Evolutionary conservation across 768 basidiomycete species (phyloP), one percentile per base, ranked within the genome.

Genomic region (Mycena olivaceomarginata): DNA sequence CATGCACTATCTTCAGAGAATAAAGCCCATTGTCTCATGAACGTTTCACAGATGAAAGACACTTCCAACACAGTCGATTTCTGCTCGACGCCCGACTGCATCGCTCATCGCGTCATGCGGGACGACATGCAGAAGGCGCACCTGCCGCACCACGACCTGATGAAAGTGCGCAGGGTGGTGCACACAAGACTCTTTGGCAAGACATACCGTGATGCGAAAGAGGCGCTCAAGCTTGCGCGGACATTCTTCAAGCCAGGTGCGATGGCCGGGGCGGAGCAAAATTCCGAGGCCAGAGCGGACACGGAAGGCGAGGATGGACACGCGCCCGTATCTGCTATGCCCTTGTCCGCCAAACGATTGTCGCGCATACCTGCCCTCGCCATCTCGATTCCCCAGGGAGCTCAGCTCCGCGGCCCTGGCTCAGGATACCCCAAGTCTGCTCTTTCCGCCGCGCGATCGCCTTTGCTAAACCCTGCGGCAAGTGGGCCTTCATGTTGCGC

Each of bases 101-200:
- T 82, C 18, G 41, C 45, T 7, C 60, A 72, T 7, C 68, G 74
- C 13, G 46, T 84, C 40, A 75, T 69, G 39, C 62, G 81, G 39
- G 31, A 66, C 18, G 77, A 80, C 76, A 70, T 82, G 51, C 53
- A 78, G 16, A 77, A 65, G 5, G 70, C 79, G 3, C 86, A 86
- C 70, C 77, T 81, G 16, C 80, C 85, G n/a, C 74, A 67, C 15
- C 86, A 86, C 74, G 82, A 81, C 64, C 73, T 85, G 5, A 71
- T 85, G 71, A 85, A 85, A 62, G 73, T 82, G 9, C 80, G 81
- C 31, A 79, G 80, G 10, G 70, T 83, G 45, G 43, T 79, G 20
- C 71, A 78, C 56, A 64, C 67, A 31, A 67, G 80, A 9, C 73
- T 76, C 39, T 62, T 77, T 40, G 76, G 80, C n/a, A 76, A 77